phyloP scores from a whole-genome alignment of 192 early-diverging fungal species.

The Coemansia sp. region DNA sequence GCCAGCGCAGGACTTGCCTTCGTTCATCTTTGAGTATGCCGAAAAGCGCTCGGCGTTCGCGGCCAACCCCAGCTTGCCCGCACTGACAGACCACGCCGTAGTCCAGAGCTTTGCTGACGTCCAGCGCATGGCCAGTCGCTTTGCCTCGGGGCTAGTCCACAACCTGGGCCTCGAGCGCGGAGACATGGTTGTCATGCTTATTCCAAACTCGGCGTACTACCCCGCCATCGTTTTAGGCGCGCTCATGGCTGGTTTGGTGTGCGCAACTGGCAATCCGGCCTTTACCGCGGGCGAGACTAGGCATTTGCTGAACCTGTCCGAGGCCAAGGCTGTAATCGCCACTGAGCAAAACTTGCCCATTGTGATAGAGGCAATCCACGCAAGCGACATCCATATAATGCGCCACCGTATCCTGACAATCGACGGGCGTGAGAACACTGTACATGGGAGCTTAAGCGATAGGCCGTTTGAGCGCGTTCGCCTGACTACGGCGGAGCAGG shows the following conservation, averaged over 20 bases:
- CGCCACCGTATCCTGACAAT: slow-evolving; percentile 33
- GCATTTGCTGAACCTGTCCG: slow-evolving; percentile 72
- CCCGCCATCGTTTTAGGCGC: slow-evolving; percentile 66
- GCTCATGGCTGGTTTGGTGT: slow-evolving; percentile 66
- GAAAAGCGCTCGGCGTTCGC: slow-evolving; percentile 31
- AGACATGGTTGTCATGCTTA: slow-evolving; percentile 69
- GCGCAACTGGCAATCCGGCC: slow-evolving; percentile 78
- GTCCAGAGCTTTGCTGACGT: slow-evolving; percentile 35
- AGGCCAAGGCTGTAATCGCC: slow-evolving; percentile 71
- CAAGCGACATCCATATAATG: slow-evolving; percentile 16
- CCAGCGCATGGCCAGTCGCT: slow-evolving; percentile 11
- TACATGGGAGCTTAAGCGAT: slow-evolving; percentile 7
- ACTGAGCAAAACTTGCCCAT: slow-evolving; percentile 15
- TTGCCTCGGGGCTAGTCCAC: slow-evolving; percentile 49
- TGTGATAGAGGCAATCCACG: slow-evolving; percentile 21
- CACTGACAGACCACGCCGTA: slow-evolving; percentile 11
- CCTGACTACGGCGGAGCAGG: slow-evolving; percentile 19
- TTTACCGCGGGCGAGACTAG: slow-evolving; percentile 80
- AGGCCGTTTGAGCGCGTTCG: slow-evolving; percentile 29
- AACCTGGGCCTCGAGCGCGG: slow-evolving; percentile 64
- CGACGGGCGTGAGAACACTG: slow-evolving; percentile 17
- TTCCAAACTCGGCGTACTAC: slow-evolving; percentile 73
- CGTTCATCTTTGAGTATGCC: slow-evolving; percentile 37
- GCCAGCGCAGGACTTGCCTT: slow-evolving; percentile 42
- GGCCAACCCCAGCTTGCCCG: slow-evolving; percentile 22